A percentile compares a stretch with the other conserved stretches of the same genome.
Evolutionary conservation across 176 grass and related monocot genomes (phyloP).

Genomic region (Aegilops longissima): DNA sequence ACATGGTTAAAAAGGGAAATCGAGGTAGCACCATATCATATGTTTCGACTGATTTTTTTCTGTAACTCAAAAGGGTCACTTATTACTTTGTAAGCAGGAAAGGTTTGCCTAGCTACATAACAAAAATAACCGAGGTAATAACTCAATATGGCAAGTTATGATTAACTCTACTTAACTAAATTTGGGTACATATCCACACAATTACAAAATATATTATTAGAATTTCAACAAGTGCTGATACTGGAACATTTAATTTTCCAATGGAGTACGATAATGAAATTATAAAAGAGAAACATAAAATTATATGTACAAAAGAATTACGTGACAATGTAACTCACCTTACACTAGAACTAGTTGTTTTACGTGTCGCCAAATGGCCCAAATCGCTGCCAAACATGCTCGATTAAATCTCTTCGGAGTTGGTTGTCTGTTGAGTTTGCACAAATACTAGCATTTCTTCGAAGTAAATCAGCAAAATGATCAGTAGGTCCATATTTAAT

Average conservation of each 20-base stretch:
- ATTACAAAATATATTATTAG: not conserved
- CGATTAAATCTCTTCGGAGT: conserved; percentile 25
- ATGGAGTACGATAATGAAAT: not conserved
- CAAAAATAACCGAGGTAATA: not conserved
- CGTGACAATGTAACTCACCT: not conserved
- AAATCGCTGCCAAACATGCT: conserved; percentile 41
- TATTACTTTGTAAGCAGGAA: not conserved
- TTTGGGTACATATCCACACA: not conserved
- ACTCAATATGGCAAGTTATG: not conserved
- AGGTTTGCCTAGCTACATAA: not conserved
- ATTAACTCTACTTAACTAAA: not conserved
- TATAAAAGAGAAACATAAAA: not conserved
- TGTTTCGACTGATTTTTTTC: not conserved
- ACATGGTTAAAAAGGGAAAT: not conserved
- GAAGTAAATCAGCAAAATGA: conserved; percentile 21
- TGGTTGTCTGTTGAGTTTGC: conserved; percentile 14
- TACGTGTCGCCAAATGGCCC: conserved; percentile 32
- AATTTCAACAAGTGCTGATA: not conserved
- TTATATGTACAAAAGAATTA: not conserved
- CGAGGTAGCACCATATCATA: not conserved
- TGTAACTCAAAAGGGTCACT: not conserved
- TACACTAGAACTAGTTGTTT: not conserved
- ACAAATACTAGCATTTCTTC: conserved; percentile 20
- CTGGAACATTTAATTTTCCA: not conserved
- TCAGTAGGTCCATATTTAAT: conserved; percentile 3